Conservation (phyloP, 352 stramenopile genomes). For the Globisporangium acanthophoron region DNA sequence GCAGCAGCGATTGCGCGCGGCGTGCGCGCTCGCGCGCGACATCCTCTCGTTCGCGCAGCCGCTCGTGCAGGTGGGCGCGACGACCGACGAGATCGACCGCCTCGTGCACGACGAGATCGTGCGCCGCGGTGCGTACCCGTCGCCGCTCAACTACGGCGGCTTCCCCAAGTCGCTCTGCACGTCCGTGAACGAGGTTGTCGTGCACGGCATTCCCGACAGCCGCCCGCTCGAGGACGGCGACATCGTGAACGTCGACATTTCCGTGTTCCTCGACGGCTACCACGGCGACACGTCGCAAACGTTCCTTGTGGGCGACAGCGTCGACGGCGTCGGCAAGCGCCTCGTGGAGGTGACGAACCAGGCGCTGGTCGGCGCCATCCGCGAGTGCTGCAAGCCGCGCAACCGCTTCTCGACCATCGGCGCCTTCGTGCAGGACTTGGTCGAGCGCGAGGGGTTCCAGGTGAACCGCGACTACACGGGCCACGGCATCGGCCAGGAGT, state of each 20-base stretch:
- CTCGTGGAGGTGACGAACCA: conserved; percentile 90
- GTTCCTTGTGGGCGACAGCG: conserved; percentile 89
- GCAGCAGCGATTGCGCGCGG: conserved; percentile 57
- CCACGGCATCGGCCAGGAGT: conserved; percentile 94
- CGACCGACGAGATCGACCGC: conserved; percentile 93
- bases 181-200: conserved; percentile 96
- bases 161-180: conserved; percentile 96
- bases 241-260: conserved; percentile 97
- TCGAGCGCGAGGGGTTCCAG: conserved; percentile 68
- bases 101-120: conserved; percentile 91
- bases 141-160: conserved; percentile 90
- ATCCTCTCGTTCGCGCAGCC: conserved; percentile 72
- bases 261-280: conserved; percentile 90
- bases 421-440: conserved; percentile 89
- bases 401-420: conserved; percentile 94
- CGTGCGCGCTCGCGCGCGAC: conserved; percentile 70
- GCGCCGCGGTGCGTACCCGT: conserved; percentile 78
- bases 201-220: conserved; percentile 96
- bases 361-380: conserved; percentile 80
- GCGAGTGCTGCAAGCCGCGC: conserved; percentile 88
- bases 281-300: conserved; percentile 98
- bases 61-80: conserved; percentile 77
- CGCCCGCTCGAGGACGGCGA: conserved; percentile 89
- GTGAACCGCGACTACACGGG: conserved; percentile 92
- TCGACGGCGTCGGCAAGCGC: conserved; percentile 78